These are phyloP conservation scores for Ceratocystiopsis minuta DNA, from an alignment of 2,329 filamentous ascomycete species.

Conservation along the genomic window DNA sequence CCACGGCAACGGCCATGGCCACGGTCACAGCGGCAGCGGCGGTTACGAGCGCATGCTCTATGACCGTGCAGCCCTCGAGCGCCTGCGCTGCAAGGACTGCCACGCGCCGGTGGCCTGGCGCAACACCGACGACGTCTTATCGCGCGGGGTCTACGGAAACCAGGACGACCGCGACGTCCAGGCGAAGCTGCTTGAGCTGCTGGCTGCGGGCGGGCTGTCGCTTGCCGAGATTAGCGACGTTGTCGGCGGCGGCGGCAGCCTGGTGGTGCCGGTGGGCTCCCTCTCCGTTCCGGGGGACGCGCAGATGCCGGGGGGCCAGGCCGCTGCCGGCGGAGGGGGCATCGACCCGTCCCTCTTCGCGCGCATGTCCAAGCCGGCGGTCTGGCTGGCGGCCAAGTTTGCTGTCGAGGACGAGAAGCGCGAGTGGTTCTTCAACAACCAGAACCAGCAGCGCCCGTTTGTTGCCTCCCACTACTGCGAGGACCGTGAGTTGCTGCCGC, in stretches of 20 bases:
- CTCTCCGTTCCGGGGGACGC: no score
- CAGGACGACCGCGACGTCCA: constrained; percentile 3
- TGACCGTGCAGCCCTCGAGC: neutral
- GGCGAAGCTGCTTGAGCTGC: constrained; percentile 1
- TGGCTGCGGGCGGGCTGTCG: neutral
- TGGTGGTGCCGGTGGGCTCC: no score
- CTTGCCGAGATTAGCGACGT: neutral
- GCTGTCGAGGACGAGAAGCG: neutral
- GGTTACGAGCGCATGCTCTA: neutral
- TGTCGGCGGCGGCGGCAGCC: no score
- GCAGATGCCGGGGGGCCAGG: no score
- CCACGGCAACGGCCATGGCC: neutral
- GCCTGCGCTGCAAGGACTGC: neutral
- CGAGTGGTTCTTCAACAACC: constrained; percentile 1
- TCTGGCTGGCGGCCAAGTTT: constrained; percentile 1
- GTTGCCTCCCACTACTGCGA: neutral
- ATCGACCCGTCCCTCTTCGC: no score
- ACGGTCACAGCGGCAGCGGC: neutral
- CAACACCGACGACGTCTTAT: neutral
- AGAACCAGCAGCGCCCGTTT: neutral
- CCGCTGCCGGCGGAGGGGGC: no score
- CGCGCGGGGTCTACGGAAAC: constrained; percentile 1
- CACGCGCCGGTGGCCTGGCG: neutral
- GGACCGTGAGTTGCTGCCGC: neutral
- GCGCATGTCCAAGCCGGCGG: no score